Conservation (phyloP, 495 filamentous ascomycete genomes). For the Aspergillus homomorphus region DNA sequence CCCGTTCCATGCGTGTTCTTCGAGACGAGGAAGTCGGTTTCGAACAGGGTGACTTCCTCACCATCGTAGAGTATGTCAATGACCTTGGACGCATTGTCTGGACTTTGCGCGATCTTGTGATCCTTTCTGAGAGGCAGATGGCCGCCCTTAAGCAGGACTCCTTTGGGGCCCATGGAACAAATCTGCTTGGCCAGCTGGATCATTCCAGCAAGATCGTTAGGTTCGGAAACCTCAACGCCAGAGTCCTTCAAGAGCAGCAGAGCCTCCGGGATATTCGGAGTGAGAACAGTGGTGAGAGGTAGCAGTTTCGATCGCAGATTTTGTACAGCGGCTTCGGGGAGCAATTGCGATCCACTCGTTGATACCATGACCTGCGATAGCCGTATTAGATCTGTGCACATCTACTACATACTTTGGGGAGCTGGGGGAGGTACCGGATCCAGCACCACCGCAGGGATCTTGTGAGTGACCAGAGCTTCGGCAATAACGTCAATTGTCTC, state of each 20-base stretch:
- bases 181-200: slow-evolving; percentile 65
- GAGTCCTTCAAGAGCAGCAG: slow-evolving; percentile 63
- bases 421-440: slow-evolving; percentile 64
- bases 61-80: slow-evolving; percentile 73
- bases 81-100: slow-evolving; percentile 60
- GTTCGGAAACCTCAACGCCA: slow-evolving; percentile 46
- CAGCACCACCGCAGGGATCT: slow-evolving; percentile 63
- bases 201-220: slow-evolving; percentile 56
- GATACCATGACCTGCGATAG: slow-evolving; percentile 80
- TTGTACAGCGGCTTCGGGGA: slow-evolving; percentile 66
- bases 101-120: slow-evolving; percentile 45
- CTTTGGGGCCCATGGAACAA: slow-evolving; percentile 65
- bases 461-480: slow-evolving; percentile 57
- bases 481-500: slow-evolving; percentile 74
- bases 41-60: slow-evolving; percentile 51
- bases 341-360: slow-evolving; percentile 73
- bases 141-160: slow-evolving; percentile 87
- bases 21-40: slow-evolving; percentile 64
- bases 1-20: slow-evolving; percentile 94
- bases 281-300: slow-evolving; percentile 75
- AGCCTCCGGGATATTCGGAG: slow-evolving; percentile 92
- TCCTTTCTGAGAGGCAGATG: slow-evolving; percentile 76
- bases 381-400: not conserved
- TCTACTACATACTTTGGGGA: not conserved
- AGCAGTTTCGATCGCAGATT: slow-evolving; percentile 64